Percentiles rank a stretch among this genome's conserved stretches.
phyloP scores from a whole-genome alignment of 805 yeast genomes.

The Candida odintsovae region DNA sequence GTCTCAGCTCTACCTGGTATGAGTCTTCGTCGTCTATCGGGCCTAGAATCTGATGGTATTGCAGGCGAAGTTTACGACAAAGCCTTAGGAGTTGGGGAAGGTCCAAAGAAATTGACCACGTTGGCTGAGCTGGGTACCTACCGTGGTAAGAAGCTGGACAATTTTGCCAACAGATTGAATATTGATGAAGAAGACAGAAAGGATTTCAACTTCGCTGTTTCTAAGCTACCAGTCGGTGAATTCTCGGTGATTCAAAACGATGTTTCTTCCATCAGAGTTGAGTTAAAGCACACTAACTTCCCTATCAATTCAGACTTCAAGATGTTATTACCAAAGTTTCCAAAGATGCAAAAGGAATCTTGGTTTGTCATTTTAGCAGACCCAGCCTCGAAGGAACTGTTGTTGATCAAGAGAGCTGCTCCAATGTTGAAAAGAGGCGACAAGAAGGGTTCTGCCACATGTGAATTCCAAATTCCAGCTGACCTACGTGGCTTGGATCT shows the following conservation, averaged over 20 bases:
- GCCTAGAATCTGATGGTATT: constrained; percentile 16
- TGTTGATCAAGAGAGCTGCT: constrained; percentile 69
- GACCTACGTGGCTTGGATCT: constrained; percentile 41
- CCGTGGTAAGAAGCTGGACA: constrained; percentile 33
- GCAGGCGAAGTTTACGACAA: constrained; percentile 5
- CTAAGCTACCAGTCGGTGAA: constrained; percentile 60
- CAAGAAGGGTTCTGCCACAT: constrained; percentile 25
- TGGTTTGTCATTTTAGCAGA: constrained; percentile 77
- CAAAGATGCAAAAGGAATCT: constrained; percentile 86
- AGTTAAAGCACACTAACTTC: constrained; percentile 46
- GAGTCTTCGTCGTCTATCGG: constrained; percentile 16
- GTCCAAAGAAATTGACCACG: not conserved
- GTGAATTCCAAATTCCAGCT: constrained; percentile 45
- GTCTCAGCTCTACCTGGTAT: constrained; percentile 31
- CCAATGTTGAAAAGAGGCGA: constrained; percentile 35
- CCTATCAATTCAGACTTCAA: constrained; percentile 51
- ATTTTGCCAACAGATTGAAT: constrained; percentile 27
- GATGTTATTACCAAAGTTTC: constrained; percentile 74
- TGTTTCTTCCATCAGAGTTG: constrained; percentile 33
- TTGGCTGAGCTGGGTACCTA: constrained; percentile 18
- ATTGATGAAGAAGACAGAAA: constrained; percentile 37
- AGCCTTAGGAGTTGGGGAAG: not conserved
- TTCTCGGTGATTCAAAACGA: constrained; percentile 31
- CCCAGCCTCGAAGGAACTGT: constrained; percentile 44
- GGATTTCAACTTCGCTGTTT: constrained; percentile 47